These are phyloP conservation scores for Saraca asoca DNA, from an alignment of 331 rosid species.

Conservation along the genomic window DNA sequence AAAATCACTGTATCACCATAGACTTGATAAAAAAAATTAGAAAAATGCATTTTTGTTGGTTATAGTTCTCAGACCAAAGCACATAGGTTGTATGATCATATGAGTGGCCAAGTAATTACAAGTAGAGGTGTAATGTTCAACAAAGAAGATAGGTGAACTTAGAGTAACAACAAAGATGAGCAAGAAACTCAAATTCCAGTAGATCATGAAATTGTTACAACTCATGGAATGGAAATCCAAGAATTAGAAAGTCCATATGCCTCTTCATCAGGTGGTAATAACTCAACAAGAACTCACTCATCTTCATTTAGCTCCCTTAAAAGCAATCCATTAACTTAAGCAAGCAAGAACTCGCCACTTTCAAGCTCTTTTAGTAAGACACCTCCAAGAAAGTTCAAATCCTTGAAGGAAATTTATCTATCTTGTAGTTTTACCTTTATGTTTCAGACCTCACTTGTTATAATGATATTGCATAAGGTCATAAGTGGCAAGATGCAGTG, in stretches of 20 bases:
- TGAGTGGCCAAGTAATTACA: not conserved
- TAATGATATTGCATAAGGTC: no score
- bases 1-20: no score
- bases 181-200: not conserved
- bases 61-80: not conserved
- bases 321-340: not conserved
- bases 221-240: no score
- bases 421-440: no score
- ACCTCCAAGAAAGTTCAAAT: not conserved
- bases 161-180: not conserved
- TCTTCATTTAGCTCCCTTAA: no score
- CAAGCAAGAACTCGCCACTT: not conserved
- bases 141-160: not conserved
- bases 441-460: no score
- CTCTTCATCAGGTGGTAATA: no score
- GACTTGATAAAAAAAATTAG: not conserved
- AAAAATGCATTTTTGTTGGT: slow-evolving; percentile 1
- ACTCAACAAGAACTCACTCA: no score
- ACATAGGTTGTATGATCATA: slow-evolving; percentile 5
- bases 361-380: not conserved
- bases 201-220: no score
- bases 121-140: not conserved
- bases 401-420: not conserved
- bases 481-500: no score
- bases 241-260: no score